Conservation (phyloP, 441 rosid species). For the Manihot esculenta region DNA sequence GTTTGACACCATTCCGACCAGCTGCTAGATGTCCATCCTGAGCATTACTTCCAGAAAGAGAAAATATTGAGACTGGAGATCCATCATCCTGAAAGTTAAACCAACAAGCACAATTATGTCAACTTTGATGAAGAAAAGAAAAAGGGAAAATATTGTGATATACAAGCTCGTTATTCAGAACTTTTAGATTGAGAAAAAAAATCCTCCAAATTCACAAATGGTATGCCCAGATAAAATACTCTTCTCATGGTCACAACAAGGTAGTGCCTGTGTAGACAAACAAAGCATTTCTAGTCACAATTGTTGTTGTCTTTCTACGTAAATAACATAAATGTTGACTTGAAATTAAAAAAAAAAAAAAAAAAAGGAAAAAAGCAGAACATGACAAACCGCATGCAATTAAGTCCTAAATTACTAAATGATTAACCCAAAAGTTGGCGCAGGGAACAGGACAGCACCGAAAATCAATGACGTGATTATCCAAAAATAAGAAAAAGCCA, state of each 20-base stretch:
- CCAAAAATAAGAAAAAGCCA: not conserved
- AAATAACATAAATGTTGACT: no score
- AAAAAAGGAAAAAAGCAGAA: not conserved
- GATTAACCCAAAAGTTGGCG: not conserved
- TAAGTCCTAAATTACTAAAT: not conserved
- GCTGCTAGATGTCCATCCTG: conserved; percentile 93
- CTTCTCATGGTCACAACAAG: not conserved
- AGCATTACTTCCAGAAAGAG: conserved; percentile 72
- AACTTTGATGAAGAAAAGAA: conserved; percentile 5
- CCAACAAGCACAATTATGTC: not conserved
- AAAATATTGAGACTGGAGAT: conserved; percentile 81
- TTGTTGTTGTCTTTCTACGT: not conserved
- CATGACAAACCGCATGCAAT: not conserved
- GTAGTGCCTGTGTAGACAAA: not conserved
- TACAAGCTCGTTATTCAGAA: not conserved
- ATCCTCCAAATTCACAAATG: not conserved
- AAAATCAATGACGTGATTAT: not conserved
- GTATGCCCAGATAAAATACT: not conserved
- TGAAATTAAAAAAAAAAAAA: no score
- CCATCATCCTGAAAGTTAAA: conserved; percentile 74
- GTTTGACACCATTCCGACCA: conserved; percentile 93
- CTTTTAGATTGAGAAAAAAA: not conserved
- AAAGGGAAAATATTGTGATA: not conserved
- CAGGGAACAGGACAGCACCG: not conserved
- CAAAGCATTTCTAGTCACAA: not conserved